Percentiles rank a stretch among this genome's conserved stretches.
Evolutionary conservation across 202 grass and related monocot species (phyloP).

Genomic region (Cymbopogon flexuosus): DNA sequence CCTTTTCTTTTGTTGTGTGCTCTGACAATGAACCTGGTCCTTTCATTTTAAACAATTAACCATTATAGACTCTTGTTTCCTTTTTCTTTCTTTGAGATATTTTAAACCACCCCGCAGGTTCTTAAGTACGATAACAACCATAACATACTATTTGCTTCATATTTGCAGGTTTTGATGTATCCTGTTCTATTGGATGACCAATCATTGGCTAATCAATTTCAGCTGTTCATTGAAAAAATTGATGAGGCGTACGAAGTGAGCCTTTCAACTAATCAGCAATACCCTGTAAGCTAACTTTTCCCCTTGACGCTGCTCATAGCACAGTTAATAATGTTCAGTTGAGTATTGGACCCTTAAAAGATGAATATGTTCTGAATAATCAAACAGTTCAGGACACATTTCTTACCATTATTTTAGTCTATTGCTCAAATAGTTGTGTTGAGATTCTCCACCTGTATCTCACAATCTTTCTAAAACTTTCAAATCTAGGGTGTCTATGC

Average conservation of each 20-base stretch:
- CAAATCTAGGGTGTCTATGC: constrained; percentile 79
- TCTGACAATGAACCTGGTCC: constrained; percentile 7
- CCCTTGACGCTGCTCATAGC: constrained; percentile 16
- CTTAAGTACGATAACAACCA: constrained; percentile 14
- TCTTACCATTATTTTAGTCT: constrained; percentile 15
- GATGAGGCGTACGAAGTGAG: constrained; percentile 79
- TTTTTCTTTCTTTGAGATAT: not conserved
- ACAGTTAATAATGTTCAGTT: constrained; percentile 7
- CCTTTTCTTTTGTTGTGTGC: not conserved
- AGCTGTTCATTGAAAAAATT: constrained; percentile 78
- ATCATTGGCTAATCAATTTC: constrained; percentile 80
- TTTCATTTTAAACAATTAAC: constrained; percentile 3
- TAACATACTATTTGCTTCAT: not conserved
- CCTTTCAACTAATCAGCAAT: constrained; percentile 89
- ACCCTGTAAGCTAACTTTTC: constrained; percentile 61
- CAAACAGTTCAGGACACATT: not conserved
- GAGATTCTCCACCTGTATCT: constrained; percentile 15
- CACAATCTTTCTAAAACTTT: constrained; percentile 23
- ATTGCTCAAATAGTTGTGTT: not conserved
- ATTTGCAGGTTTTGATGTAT: constrained; percentile 79
- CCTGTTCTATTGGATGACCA: constrained; percentile 70
- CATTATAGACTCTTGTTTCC: not conserved
- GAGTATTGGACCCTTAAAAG: constrained; percentile 7
- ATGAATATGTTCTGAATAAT: constrained; percentile 16
- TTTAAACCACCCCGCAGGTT: constrained; percentile 12